Evolutionary conservation across 2,329 filamentous ascomycete genomes (phyloP).

Genomic region (Bipolaris bicolor): DNA sequence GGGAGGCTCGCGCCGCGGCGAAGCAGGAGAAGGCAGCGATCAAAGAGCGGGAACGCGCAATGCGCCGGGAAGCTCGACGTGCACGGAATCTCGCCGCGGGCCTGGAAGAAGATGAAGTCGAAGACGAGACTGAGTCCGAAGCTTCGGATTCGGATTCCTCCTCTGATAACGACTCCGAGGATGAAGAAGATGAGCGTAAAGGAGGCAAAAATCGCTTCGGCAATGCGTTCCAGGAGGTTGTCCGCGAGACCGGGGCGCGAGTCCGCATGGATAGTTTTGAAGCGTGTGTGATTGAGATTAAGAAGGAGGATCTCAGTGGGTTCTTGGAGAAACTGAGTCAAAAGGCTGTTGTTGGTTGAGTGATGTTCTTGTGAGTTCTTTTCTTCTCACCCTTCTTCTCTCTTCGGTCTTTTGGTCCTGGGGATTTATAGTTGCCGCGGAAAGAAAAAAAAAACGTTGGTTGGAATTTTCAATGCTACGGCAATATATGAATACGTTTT

Average conservation of each 20-base stretch:
- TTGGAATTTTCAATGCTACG: no score
- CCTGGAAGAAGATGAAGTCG: conserved; percentile 65
- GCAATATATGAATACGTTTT: neutral
- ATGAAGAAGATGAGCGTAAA: conserved; percentile 64
- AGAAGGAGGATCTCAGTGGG: conserved; percentile 87
- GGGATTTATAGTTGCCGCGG: no score
- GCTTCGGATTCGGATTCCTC: conserved; percentile 69
- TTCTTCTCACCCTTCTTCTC: no score
- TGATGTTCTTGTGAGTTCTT: no score
- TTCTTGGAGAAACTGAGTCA: conserved; percentile 92
- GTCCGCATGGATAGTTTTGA: conserved; percentile 97
- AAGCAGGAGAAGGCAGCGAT: conserved; percentile 54
- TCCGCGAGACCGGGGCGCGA: conserved; percentile 85
- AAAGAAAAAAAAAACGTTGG: no score
- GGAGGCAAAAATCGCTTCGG: conserved; percentile 89
- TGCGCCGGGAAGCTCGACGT: conserved; percentile 59
- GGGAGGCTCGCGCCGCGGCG: conserved; percentile 67
- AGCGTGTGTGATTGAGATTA: conserved; percentile 96
- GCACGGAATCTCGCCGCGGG: conserved; percentile 56
- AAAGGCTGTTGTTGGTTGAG: conserved; percentile 73
- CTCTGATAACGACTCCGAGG: conserved; percentile 48
- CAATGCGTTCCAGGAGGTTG: conserved; percentile 93
- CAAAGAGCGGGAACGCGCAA: conserved; percentile 67
- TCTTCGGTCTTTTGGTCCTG: no score
- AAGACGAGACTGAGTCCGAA: conserved; percentile 57